These are phyloP conservation scores for Cladosporium cucumerinum DNA, from an alignment of 2,329 filamentous ascomycete genomes.

Conservation along the genomic window DNA sequence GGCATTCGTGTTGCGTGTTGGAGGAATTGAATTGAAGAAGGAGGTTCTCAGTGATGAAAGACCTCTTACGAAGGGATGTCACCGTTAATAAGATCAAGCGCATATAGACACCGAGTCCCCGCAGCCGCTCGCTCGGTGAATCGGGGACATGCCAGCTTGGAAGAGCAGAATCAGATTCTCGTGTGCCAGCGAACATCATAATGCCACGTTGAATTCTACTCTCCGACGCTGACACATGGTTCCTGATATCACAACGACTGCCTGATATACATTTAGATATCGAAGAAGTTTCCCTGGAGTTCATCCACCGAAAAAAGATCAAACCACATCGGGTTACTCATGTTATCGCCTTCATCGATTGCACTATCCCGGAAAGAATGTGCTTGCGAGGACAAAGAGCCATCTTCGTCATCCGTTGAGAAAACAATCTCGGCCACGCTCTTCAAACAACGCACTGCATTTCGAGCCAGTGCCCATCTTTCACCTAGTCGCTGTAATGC, in stretches of 20 bases:
- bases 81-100: neutral
- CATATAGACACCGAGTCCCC: neutral
- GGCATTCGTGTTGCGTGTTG: neutral
- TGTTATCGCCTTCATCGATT: neutral
- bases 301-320: slow-evolving; percentile 5
- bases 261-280: neutral
- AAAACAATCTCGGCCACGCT: slow-evolving; percentile 67
- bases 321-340: slow-evolving; percentile 6
- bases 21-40: neutral
- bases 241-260: too few relatives aligned
- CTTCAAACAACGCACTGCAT: slow-evolving; percentile 69
- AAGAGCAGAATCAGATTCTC: too few relatives aligned
- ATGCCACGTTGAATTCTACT: too few relatives aligned
- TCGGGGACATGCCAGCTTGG: neutral
- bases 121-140: neutral
- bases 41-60: neutral
- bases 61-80: neutral
- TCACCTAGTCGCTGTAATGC: slow-evolving; percentile 65
- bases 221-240: too few relatives aligned
- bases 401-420: neutral
- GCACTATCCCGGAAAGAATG: slow-evolving; percentile 6
- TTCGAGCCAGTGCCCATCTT: slow-evolving; percentile 70
- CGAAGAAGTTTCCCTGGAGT: neutral
- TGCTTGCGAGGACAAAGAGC: neutral
- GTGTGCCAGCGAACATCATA: too few relatives aligned